Conservation (phyloP, 495 filamentous ascomycete species). For the Aspergillus egyptiacus region DNA sequence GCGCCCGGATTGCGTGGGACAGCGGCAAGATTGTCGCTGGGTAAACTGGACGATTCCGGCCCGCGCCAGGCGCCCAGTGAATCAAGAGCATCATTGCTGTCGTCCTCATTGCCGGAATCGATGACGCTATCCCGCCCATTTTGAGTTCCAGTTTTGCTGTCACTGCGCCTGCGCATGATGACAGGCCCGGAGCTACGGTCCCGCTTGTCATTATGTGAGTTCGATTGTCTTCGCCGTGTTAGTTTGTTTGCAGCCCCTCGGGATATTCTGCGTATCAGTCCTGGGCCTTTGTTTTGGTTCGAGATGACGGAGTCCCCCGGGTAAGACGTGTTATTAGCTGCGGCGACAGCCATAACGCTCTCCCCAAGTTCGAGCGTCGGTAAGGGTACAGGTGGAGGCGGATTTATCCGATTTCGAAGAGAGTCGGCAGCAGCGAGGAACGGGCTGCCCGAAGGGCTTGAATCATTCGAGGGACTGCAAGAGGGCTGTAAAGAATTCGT, state of each 20-base stretch:
- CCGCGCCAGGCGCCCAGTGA: conserved; percentile 32
- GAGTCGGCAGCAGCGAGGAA: conserved; percentile 47
- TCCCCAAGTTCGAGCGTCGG: conserved; percentile 51
- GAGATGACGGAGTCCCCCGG: conserved; percentile 50
- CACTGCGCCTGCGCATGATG: conserved; percentile 77
- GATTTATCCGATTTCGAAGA: conserved; percentile 38
- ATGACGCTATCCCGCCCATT: conserved; percentile 44
- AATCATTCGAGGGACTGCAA: conserved; percentile 33
- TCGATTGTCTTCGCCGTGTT: conserved; percentile 61
- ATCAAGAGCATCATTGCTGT: conserved; percentile 56
- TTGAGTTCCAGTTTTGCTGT: conserved; percentile 68
- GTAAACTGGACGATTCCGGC: conserved; percentile 37
- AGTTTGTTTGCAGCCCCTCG: conserved; percentile 59
- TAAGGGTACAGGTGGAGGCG: conserved; percentile 32
- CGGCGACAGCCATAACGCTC: conserved; percentile 42
- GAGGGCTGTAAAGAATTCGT: conserved; percentile 26
- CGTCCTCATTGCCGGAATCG: conserved; percentile 51
- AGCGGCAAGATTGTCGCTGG: conserved; percentile 31
- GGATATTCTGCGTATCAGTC: conserved; percentile 61
- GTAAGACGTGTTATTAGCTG: conserved; percentile 25
- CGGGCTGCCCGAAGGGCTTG: conserved; percentile 46
- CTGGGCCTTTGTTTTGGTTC: conserved; percentile 47
- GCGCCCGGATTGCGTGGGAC: conserved; percentile 33
- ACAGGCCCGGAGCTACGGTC: conserved; percentile 86
- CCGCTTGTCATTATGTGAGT: conserved; percentile 63